These are phyloP conservation scores for Eimeria falciformis DNA, from an alignment of 169 alveolate genomes.

Conservation along the genomic window DNA sequence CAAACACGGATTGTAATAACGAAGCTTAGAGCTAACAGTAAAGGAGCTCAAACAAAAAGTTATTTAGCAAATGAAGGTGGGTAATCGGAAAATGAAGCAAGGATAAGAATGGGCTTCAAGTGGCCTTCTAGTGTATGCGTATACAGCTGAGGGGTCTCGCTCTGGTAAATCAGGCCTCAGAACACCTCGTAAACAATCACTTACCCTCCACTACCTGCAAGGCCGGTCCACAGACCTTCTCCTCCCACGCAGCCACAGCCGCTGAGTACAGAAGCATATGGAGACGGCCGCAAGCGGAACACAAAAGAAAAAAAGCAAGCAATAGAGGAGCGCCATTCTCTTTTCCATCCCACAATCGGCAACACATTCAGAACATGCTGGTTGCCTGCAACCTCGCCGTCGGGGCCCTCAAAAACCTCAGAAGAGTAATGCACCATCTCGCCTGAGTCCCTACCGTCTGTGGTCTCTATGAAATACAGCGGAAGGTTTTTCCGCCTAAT, in stretches of 20 bases:
- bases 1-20: background rate
- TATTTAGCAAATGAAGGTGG: background rate
- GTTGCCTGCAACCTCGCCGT: no score
- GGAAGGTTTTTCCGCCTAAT: conserved; percentile 50
- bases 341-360: no score
- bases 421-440: background rate
- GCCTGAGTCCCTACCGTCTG: conserved; percentile 15
- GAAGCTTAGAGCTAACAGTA: background rate
- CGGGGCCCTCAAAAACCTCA: no score
- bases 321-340: no score
- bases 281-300: conserved; percentile 10
- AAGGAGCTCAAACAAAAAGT: background rate
- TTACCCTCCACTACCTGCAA: conserved; percentile 54
- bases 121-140: background rate
- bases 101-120: background rate
- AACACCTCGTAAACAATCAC: no score
- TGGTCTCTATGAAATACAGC: conserved; percentile 56
- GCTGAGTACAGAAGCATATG: background rate
- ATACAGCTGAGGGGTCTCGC: background rate
- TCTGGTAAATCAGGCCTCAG: background rate
- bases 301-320: no score
- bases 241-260: conserved; percentile 47
- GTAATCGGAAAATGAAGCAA: background rate
- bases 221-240: conserved; percentile 15
- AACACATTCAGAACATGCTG: no score